Base-by-base conservation (phyloP, 257 asterid genomes). In the Dorcoceras hygrometricum region DNA sequence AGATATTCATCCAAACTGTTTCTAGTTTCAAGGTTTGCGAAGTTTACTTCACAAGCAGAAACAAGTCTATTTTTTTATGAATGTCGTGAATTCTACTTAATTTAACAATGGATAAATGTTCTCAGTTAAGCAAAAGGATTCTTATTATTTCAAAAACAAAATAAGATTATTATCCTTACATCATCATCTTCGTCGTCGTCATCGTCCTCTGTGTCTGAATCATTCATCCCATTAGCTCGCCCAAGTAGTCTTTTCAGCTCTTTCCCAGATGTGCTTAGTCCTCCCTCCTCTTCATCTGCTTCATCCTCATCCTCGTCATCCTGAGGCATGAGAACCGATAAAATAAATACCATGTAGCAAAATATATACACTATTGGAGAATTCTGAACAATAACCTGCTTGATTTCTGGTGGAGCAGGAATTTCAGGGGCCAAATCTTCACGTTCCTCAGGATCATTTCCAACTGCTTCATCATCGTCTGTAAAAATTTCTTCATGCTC, bases 401-500 rank as follows among this genome's bases (percentile, higher is more conserved):
- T 90, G 69, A 94, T 94, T 79, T 94, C 99, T 18, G 99, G 97
- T 59, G 99, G 97, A 59, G 96, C 97, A 67, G 96, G 97, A 65
- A 90, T 83, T 83, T 94, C 97, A 34, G 96, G 95, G 71, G 96
- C 96, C 90, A 94, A 76, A 71, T 94, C 96, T 67, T 88, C 99
- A 65, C 97, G 84, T 77, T 94, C 99, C 74, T 94, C 97, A 0
- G 91, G 94, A 80, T 93, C 91, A 76, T 79, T 80, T 72, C 82
- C 95, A 67, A 83, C 82, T 56, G 88, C 88, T 76, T 94, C 99
- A 78, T 90, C 99, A 70, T 90, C 99, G 78, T 94, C 99, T 1
- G 99, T 94, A 73, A 94, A 94, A 39, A 94, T 90, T 59, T 88
- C 97, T 79, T 90, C 96, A 75, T 94, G 99, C 85, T 94, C 99